Evolutionary conservation across 371 early-diverging fungal genomes (phyloP), one percentile per base, ranked within the genome.

Genomic region (Apophysomyces ossiformis): DNA sequence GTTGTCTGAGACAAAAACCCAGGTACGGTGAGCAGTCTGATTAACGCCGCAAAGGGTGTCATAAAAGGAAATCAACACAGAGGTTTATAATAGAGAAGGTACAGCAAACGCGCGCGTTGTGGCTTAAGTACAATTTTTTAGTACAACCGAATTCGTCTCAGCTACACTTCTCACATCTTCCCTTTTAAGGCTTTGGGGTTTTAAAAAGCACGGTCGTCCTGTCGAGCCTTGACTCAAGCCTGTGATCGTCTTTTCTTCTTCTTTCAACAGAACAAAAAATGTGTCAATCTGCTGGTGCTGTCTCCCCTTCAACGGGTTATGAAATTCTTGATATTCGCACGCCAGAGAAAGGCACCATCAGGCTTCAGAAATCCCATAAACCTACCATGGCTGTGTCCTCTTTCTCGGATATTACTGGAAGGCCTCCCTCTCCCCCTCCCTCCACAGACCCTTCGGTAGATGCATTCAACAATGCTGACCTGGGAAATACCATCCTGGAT

Each of bases 401-500:
- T 41, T 37, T 47, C 7, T 38, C 6, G n/a, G 59, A 39, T 39
- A 46, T 21, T 38, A 35, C 39, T n/a, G 59, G 57, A 37, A 43
- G 60, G 41, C 37, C 67, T 5, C 80, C 80, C 5, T 75, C 74
- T 37, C 76, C 78, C 1, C 78, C 81, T 32, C 47, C 69, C 5
- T 68, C 78, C 21, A 63, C 73, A 9, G 69, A 68, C 8, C 62
- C 60, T 4, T 72, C 70, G 8, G 37, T 57, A 35, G 80, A 83
- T 72, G 83, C 77, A 1, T 83, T 83, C 57, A 69, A 73, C 45
- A 64, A 69, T 13, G 68, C 71, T 57, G 77, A 76, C 18, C 67
- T 89, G 15, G 78, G 70, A 13, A 72, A 80, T 37, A 76, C 82
- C 47, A 85, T 89, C 38, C 35, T 89, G 1, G 71, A 80, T 0